Evolutionary conservation across 1,284 basidiomycete genomes (phyloP).

Genomic region (Ceratobasidium sp.): DNA sequence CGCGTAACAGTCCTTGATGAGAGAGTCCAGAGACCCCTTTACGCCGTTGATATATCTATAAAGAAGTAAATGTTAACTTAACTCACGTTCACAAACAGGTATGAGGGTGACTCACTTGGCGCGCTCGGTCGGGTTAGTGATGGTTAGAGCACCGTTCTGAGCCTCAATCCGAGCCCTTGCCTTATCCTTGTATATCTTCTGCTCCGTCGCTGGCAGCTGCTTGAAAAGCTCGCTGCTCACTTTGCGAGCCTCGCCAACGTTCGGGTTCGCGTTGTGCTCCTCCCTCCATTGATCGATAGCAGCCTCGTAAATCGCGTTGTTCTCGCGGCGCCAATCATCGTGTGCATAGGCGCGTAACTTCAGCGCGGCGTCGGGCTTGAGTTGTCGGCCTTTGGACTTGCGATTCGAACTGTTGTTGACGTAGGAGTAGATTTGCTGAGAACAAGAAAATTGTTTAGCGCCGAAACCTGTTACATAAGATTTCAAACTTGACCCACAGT

Average conservation of each 20-base stretch:
- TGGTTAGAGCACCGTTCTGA: neutral
- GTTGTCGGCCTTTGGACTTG: neutral
- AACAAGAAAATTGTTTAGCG: too few species aligned
- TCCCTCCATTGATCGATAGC: neutral
- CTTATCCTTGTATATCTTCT: neutral
- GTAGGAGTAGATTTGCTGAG: constrained; percentile 4
- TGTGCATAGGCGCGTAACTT: neutral
- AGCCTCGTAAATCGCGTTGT: neutral
- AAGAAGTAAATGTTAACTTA: too few species aligned
- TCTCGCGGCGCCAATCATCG: neutral
- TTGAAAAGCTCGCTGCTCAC: neutral
- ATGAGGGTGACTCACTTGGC: too few species aligned
- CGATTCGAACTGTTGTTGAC: neutral
- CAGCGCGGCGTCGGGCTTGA: neutral
- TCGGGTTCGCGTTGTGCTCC: neutral
- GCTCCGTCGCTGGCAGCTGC: neutral
- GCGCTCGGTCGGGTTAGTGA: neutral
- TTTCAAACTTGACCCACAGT: neutral
- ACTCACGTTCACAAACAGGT: too few species aligned
- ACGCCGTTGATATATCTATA: too few species aligned
- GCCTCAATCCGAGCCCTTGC: neutral
- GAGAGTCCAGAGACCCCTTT: too few species aligned
- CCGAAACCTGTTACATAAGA: neutral
- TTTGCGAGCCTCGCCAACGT: neutral
- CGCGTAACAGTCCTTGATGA: too few species aligned